A percentile compares a stretch with the other conserved stretches of the same genome.
These are phyloP conservation scores for Lepraria neglecta DNA, from an alignment of 495 filamentous ascomycete species.

Conservation along the genomic window DNA sequence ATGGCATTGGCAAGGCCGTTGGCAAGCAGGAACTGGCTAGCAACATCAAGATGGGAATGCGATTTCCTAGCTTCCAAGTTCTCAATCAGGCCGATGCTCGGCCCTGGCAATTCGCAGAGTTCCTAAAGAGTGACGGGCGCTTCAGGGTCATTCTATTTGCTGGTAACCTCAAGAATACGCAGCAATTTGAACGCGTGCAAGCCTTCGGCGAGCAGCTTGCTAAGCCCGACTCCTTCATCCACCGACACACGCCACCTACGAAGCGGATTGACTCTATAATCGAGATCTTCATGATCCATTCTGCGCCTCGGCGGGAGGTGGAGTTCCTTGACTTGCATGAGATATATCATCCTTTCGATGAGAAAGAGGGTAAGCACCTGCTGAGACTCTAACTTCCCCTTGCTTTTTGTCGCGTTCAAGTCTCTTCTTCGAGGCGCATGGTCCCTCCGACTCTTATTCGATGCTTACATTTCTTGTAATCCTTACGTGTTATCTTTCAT, in stretches of 20 bases:
- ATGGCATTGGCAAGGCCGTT: background rate
- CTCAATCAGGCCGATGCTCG: conserved; percentile 54
- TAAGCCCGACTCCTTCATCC: conserved; percentile 34
- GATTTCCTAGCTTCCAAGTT: conserved; percentile 54
- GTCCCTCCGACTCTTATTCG: no score
- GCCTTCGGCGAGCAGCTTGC: conserved; percentile 40
- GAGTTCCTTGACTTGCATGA: conserved; percentile 53
- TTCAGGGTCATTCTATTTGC: conserved; percentile 62
- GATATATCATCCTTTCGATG: conserved; percentile 51
- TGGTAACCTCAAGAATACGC: conserved; percentile 48
- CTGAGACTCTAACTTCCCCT: no score
- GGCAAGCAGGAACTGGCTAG: conserved; percentile 37
- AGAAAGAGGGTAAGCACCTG: conserved; percentile 31
- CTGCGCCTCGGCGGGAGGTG: conserved; percentile 42
- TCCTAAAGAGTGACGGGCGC: conserved; percentile 50
- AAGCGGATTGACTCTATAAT: conserved; percentile 40
- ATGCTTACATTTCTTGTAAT: no score
- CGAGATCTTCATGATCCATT: conserved; percentile 58
- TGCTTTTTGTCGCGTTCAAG: no score
- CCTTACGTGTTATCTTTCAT: no score
- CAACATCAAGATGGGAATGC: conserved; percentile 48
- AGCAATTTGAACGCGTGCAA: conserved; percentile 42
- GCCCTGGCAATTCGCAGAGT: conserved; percentile 46
- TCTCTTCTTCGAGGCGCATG: no score
- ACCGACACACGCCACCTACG: conserved; percentile 40